A percentile compares a stretch with the other conserved stretches of the same genome.
Conservation (phyloP, 2,329 filamentous ascomycete genomes). For the Nemania abortiva region DNA sequence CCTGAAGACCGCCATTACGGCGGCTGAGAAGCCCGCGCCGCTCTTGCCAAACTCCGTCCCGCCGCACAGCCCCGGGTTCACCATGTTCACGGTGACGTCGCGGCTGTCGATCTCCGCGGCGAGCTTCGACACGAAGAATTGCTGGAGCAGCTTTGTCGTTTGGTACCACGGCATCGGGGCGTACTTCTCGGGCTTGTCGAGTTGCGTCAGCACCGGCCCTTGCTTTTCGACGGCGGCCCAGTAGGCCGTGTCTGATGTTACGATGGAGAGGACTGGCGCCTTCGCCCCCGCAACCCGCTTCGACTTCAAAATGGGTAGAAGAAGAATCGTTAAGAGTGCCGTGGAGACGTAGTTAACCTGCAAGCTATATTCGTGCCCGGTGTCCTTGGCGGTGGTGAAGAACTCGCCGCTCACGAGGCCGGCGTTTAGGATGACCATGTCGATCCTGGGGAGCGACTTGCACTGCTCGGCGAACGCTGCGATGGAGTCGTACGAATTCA, state of each 20-base stretch:
- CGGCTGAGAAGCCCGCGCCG: not conserved
- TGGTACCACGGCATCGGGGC: slow-evolving; percentile 37
- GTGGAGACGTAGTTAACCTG: slow-evolving; percentile 58
- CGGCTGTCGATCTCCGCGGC: slow-evolving; percentile 37
- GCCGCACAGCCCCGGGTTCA: slow-evolving; percentile 40
- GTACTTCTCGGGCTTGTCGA: slow-evolving; percentile 34
- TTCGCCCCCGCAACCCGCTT: slow-evolving; percentile 23
- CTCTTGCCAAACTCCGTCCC: slow-evolving; percentile 30
- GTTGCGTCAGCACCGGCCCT: slow-evolving; percentile 35
- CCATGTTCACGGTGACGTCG: slow-evolving; percentile 43
- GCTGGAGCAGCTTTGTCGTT: slow-evolving; percentile 44
- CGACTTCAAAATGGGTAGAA: slow-evolving; percentile 49
- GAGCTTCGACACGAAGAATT: slow-evolving; percentile 39
- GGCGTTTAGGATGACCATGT: slow-evolving; percentile 61
- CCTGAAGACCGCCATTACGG: not conserved
- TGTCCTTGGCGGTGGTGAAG: slow-evolving; percentile 45
- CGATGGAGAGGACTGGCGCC: slow-evolving; percentile 44
- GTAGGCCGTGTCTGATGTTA: slow-evolving; percentile 46
- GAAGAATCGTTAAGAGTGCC: slow-evolving; percentile 49
- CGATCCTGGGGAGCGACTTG: slow-evolving; percentile 53
- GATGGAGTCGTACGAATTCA: slow-evolving; percentile 58
- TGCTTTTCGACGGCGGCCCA: slow-evolving; percentile 38
- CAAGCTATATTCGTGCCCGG: slow-evolving; percentile 56
- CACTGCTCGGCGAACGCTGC: slow-evolving; percentile 54
- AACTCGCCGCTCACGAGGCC: slow-evolving; percentile 46